Conservation (phyloP, 768 basidiomycete species). For the Lactarius sanguifluus region DNA sequence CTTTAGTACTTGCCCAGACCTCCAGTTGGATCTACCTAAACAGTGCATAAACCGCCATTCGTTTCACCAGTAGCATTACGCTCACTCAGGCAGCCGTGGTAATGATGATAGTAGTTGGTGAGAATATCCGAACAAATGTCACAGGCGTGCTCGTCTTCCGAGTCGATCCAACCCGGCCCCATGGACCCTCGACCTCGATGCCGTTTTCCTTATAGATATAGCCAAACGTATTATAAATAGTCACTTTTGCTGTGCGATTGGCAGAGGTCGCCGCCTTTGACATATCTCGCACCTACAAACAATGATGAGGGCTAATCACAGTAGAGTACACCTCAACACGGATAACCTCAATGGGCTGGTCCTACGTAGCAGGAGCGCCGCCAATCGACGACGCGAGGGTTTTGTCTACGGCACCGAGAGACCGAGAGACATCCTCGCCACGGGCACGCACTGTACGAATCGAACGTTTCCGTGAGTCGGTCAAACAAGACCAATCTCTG, state of each 20-base stretch:
- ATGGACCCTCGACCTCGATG: constrained; percentile 83
- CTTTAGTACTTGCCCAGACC: too few species aligned
- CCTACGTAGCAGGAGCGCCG: constrained; percentile 97
- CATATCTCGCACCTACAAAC: constrained; percentile 94
- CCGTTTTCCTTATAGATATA: constrained; percentile 98
- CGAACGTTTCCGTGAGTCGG: constrained; percentile 64
- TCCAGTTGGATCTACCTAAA: too few species aligned
- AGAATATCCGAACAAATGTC: too few species aligned
- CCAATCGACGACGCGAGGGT: constrained; percentile 87
- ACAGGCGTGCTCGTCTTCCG: too few species aligned
- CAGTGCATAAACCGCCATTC: too few species aligned
- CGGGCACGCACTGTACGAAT: constrained; percentile 68
- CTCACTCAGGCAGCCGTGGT: too few species aligned
- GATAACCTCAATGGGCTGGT: constrained; percentile 97
- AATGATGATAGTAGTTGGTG: too few species aligned
- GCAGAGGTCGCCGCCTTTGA: constrained; percentile 66
- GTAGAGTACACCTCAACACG: constrained; percentile 74
- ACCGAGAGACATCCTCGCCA: constrained; percentile 72
- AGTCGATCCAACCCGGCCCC: too few species aligned
- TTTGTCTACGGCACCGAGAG: constrained; percentile 76
- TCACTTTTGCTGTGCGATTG: constrained; percentile 88
- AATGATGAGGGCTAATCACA: not conserved
- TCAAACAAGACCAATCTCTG: constrained; percentile 96
- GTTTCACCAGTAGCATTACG: too few species aligned
- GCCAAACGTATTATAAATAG: constrained; percentile 82